Conservation (phyloP, 2,329 filamentous ascomycete species). For the Ophioceras dolichostomum region DNA sequence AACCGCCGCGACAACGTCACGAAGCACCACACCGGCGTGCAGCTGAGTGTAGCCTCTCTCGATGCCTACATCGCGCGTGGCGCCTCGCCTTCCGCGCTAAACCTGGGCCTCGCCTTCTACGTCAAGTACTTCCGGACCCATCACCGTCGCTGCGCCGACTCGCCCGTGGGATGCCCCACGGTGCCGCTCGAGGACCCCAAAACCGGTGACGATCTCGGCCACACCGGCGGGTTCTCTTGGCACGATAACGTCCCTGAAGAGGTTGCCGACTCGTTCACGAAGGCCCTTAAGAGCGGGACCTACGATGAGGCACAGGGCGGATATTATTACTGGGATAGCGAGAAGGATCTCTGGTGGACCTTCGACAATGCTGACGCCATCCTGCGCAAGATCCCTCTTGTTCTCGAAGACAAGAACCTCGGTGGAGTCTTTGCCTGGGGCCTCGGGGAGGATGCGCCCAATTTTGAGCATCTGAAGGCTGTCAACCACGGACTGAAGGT, state of each 20-base stretch:
- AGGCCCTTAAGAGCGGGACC: constrained; percentile 36
- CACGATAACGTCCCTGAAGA: constrained; percentile 40
- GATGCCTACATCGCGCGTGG: constrained; percentile 48
- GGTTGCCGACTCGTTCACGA: constrained; percentile 42
- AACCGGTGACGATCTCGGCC: constrained; percentile 46
- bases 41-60: constrained; percentile 39
- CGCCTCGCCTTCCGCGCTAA: constrained; percentile 40
- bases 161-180: constrained; percentile 46
- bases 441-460: constrained; percentile 51
- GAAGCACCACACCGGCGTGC: constrained; percentile 49
- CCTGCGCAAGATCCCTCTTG: constrained; percentile 44
- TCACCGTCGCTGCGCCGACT: constrained; percentile 21
- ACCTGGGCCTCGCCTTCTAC: constrained; percentile 58
- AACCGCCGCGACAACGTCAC: constrained; percentile 58
- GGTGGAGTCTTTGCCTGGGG: constrained; percentile 70
- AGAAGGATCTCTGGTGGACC: constrained; percentile 55
- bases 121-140: constrained; percentile 53
- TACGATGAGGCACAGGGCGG: constrained; percentile 49
- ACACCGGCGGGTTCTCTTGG: constrained; percentile 43
- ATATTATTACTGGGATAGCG: constrained; percentile 54
- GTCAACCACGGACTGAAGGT: constrained; percentile 14
- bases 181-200: constrained; percentile 45
- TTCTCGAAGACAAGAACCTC: constrained; percentile 42
- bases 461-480: constrained; percentile 26
- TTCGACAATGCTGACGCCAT: constrained; percentile 57